phyloP scores from a whole-genome alignment of 2,329 filamentous ascomycete genomes.

The Alternaria arborescens region DNA sequence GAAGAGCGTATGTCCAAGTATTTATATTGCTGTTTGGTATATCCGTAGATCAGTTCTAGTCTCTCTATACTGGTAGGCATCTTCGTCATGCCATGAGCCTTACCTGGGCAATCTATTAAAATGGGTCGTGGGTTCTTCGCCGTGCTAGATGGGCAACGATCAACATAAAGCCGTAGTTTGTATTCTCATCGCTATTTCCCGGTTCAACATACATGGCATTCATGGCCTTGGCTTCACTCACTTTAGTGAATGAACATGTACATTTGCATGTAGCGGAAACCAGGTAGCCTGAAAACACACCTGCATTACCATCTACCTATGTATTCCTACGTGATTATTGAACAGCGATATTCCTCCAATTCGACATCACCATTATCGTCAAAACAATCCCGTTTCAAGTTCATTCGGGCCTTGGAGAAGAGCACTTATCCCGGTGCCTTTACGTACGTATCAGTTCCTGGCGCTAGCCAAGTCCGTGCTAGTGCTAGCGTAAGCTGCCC shows the following conservation, averaged over 20 bases:
- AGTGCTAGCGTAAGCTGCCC: slow-evolving; percentile 1
- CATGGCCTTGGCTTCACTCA: fast-evolving
- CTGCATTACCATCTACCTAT: neutral
- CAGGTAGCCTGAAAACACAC: neutral
- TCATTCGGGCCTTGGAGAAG: neutral
- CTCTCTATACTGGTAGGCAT: neutral
- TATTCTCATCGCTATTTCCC: fast-evolving
- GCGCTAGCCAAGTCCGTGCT: neutral
- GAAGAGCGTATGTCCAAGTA: neutral
- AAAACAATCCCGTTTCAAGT: neutral
- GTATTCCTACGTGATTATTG: neutral
- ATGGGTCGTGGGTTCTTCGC: neutral
- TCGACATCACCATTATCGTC: neutral
- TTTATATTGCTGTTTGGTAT: neutral
- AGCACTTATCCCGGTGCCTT: neutral
- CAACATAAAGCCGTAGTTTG: neutral
- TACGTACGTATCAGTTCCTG: neutral
- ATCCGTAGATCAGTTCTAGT: neutral
- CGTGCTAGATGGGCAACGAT: neutral
- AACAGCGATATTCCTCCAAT: neutral
- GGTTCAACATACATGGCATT: neutral
- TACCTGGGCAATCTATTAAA: neutral
- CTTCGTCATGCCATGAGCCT: neutral
- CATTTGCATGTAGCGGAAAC: neutral
- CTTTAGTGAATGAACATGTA: neutral